These are phyloP conservation scores for Cladophialophora exuberans DNA, from an alignment of 2,329 filamentous ascomycete genomes.

Conservation along the genomic window DNA sequence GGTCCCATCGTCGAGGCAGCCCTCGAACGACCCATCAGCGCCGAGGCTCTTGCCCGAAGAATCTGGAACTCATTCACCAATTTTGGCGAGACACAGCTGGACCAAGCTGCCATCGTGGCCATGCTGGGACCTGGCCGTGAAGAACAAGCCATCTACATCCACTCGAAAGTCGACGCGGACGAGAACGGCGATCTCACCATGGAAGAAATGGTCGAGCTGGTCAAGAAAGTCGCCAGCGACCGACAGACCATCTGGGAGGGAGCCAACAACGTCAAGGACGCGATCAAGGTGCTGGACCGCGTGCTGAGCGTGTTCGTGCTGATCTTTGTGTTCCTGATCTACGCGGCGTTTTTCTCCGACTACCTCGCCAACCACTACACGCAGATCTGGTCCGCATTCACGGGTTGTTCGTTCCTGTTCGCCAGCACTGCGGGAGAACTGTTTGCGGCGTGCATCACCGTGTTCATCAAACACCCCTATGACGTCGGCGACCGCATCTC, in stretches of 20 bases:
- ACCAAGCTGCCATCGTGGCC: conserved; percentile 35
- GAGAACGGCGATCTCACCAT: conserved; percentile 41
- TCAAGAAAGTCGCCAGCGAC: conserved; percentile 36
- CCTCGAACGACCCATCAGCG: conserved; percentile 35
- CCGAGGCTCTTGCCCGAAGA: conserved; percentile 39
- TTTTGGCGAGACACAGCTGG: conserved; percentile 32
- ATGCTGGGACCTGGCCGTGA: conserved; percentile 35
- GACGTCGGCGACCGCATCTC: conserved; percentile 41
- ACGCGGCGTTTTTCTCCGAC: conserved; percentile 26
- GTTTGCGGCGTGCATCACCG: conserved; percentile 34
- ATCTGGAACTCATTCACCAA: conserved; percentile 39
- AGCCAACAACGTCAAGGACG: conserved; percentile 40
- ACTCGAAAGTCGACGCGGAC: conserved; percentile 38
- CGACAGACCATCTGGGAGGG: conserved; percentile 37
- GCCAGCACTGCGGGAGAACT: conserved; percentile 34
- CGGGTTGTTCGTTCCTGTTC: conserved; percentile 34
- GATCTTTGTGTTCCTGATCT: conserved; percentile 26
- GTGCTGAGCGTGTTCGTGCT: conserved; percentile 36
- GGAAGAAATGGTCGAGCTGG: conserved; percentile 41
- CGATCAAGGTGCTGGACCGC: conserved; percentile 40
- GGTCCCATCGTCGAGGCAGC: conserved; percentile 36
- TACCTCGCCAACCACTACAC: conserved; percentile 24
- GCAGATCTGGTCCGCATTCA: conserved; percentile 23
- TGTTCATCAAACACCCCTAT: conserved; percentile 39
- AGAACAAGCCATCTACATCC: conserved; percentile 38